Conservation (phyloP, 441 rosid species). For the Capsella rubella region DNA sequence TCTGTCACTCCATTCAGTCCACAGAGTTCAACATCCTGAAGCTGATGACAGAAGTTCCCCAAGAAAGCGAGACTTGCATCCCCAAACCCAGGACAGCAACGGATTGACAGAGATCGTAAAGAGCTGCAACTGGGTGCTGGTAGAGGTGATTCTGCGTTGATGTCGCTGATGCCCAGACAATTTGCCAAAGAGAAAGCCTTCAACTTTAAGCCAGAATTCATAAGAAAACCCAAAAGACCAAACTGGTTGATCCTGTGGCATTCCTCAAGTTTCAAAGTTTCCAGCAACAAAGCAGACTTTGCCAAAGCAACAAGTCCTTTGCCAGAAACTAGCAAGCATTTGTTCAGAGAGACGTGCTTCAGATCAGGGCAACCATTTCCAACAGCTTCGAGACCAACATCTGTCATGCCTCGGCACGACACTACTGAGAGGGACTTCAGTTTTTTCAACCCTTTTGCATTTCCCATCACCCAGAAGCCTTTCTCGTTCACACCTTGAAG, state of each 20-base stretch:
- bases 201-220: slow-evolving; percentile 63
- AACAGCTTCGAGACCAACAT: slow-evolving; percentile 78
- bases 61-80: slow-evolving; percentile 71
- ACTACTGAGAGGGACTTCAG: slow-evolving; percentile 62
- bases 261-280: slow-evolving; percentile 87
- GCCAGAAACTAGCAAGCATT: slow-evolving; percentile 83
- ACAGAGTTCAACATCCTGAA: slow-evolving; percentile 74
- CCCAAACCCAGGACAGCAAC: slow-evolving; percentile 88
- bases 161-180: slow-evolving; percentile 83
- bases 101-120: slow-evolving; percentile 65
- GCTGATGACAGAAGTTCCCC: slow-evolving; percentile 80
- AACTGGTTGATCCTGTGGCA: slow-evolving; percentile 74
- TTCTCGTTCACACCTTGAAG: slow-evolving; percentile 85
- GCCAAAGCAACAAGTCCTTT: slow-evolving; percentile 75
- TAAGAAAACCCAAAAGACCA: slow-evolving; percentile 65
- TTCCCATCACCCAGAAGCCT: slow-evolving; percentile 99
- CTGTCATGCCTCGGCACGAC: slow-evolving; percentile 84
- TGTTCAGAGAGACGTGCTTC: slow-evolving; percentile 80
- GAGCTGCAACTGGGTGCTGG: slow-evolving; percentile 58
- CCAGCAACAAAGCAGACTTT: slow-evolving; percentile 69
- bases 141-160: slow-evolving; percentile 46
- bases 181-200: slow-evolving; percentile 72
- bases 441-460: slow-evolving; percentile 74
- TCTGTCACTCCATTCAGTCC: slow-evolving; percentile 76
- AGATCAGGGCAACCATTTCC: slow-evolving; percentile 75